These are phyloP conservation scores for Elsinoe arachidis DNA, from an alignment of 2,329 filamentous ascomycete genomes.

Conservation along the genomic window DNA sequence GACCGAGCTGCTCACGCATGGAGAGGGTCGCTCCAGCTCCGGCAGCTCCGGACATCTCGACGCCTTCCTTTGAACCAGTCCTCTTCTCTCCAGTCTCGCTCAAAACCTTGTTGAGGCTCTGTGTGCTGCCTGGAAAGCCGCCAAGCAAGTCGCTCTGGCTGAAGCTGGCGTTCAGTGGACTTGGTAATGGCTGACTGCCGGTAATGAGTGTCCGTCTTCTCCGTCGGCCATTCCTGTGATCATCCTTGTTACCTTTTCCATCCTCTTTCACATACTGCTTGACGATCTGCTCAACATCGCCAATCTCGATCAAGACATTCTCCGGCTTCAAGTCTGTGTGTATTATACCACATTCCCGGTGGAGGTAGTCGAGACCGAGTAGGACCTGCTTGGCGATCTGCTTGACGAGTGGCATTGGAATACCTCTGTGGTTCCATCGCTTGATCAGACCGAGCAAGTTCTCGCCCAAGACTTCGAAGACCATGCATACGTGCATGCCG, in stretches of 20 bases:
- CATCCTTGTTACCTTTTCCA: constrained; percentile 61
- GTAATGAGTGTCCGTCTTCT: constrained; percentile 90
- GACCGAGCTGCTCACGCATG: constrained; percentile 51
- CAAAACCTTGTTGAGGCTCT: constrained; percentile 77
- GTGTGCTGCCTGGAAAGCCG: constrained; percentile 49
- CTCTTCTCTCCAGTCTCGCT: constrained; percentile 49
- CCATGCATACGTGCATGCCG: constrained; percentile 96
- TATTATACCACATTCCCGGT: constrained; percentile 97
- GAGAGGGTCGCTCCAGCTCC: constrained; percentile 43
- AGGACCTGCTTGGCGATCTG: constrained; percentile 98
- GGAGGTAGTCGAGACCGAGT: constrained; percentile 88
- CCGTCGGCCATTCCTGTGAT: constrained; percentile 83
- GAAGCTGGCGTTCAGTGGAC: constrained; percentile 87
- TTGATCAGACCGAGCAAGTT: constrained; percentile 93
- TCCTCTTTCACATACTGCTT: constrained; percentile 90
- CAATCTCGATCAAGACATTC: constrained; percentile 97
- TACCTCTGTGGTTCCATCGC: constrained; percentile 95
- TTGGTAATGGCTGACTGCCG: constrained; percentile 90
- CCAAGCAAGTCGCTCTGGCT: constrained; percentile 60
- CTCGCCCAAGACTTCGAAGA: constrained; percentile 95
- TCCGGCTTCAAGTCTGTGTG: constrained; percentile 97
- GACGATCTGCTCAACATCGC: constrained; percentile 96
- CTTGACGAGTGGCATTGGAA: constrained; percentile 92
- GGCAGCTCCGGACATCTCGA: constrained; percentile 50
- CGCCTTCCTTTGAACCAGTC: constrained; percentile 32